Percentiles rank a stretch among this genome's conserved stretches.
Conservation (phyloP, 2,329 filamentous ascomycete species). For the Rutstroemia sp. region DNA sequence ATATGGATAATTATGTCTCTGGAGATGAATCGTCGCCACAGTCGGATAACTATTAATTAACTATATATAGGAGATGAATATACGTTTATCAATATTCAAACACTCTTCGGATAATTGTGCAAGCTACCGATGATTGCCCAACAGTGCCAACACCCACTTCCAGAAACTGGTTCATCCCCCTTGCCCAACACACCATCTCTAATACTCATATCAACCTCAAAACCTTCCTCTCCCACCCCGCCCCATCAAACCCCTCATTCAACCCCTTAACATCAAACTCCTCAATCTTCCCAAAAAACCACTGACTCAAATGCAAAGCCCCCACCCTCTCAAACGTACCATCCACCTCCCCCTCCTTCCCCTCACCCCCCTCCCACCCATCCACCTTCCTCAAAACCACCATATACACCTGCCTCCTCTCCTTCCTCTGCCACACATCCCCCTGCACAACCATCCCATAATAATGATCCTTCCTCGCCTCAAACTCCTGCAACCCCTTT, state of each 20-base stretch:
- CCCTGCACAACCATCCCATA: neutral
- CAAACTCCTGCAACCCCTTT: neutral
- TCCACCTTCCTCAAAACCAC: neutral
- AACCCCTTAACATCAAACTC: neutral
- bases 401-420: neutral
- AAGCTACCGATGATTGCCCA: too few species aligned
- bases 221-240: neutral
- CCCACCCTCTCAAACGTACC: neutral
- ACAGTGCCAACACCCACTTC: too few species aligned
- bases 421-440: neutral
- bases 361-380: too few species aligned
- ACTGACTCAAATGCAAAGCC: neutral
- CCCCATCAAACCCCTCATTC: neutral
- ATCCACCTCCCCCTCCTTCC: neutral
- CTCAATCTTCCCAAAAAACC: neutral
- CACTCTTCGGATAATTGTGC: too few species aligned
- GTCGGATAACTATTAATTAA: too few species aligned
- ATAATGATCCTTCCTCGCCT: neutral
- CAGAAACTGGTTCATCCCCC: too few species aligned
- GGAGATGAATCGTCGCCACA: too few species aligned
- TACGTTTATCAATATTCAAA: too few species aligned
- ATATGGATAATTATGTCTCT: too few species aligned
- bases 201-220: neutral
- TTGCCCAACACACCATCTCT: neutral
- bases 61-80: too few species aligned